These are phyloP conservation scores for Blastocladiella emersonii DNA, from an alignment of 371 early-diverging fungal species.

Conservation along the genomic window DNA sequence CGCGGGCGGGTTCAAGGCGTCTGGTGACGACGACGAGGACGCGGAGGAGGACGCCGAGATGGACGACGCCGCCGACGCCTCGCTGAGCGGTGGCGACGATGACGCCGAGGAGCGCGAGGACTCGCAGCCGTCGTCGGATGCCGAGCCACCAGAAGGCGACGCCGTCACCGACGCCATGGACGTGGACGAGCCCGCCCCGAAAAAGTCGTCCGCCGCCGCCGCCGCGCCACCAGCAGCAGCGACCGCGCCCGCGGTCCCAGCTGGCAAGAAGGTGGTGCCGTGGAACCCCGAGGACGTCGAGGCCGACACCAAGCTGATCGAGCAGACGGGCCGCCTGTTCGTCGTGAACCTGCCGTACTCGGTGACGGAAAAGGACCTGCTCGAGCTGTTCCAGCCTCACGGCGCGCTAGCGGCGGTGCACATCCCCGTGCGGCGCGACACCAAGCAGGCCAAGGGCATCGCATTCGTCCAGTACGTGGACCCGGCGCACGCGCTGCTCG, in stretches of 20 bases:
- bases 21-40: constrained; percentile 15
- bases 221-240: background rate
- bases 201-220: background rate
- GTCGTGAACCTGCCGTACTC: constrained; percentile 81
- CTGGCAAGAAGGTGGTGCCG: background rate
- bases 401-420: constrained; percentile 89
- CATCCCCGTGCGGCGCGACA: constrained; percentile 79
- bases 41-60: constrained; percentile 21
- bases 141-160: constrained; percentile 1
- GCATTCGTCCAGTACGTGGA: constrained; percentile 74
- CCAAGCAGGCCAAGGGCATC: constrained; percentile 84
- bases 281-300: background rate
- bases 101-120: background rate
- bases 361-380: constrained; percentile 74
- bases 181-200: background rate
- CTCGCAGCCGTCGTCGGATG: constrained; percentile 5
- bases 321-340: constrained; percentile 87
- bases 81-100: constrained; percentile 5
- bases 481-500: constrained; percentile 86
- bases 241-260: background rate
- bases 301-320: constrained; percentile 41
- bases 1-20: constrained; percentile 20
- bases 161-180: constrained; percentile 13
- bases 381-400: constrained; percentile 55
- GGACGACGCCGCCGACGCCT: constrained; percentile 14